Percentiles rank a stretch among this genome's conserved stretches.
These are phyloP conservation scores for Tubosaeta sp. DNA, from an alignment of 768 basidiomycete genomes.

Conservation along the genomic window DNA sequence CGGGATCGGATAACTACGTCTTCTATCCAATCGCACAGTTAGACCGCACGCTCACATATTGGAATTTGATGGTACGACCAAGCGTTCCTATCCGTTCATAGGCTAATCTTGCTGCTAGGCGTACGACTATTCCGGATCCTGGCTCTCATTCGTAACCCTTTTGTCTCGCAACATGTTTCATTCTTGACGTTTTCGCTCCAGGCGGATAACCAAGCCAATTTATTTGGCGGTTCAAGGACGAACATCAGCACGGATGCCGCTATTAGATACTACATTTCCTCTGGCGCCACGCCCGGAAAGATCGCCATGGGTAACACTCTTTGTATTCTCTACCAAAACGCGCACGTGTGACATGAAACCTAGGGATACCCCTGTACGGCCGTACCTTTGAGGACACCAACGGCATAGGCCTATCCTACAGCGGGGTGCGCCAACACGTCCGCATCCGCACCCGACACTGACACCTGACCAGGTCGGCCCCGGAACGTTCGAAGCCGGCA, in stretches of 20 bases:
- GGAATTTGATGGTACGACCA: constrained; percentile 71
- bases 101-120: constrained; percentile 37
- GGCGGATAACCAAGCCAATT: constrained; percentile 58
- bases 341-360: neutral
- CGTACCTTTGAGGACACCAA: constrained; percentile 69
- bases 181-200: constrained; percentile 9
- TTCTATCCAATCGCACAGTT: constrained; percentile 59
- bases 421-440: constrained; percentile 42
- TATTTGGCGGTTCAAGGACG: constrained; percentile 63
- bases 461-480: constrained; percentile 52
- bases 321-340: neutral
- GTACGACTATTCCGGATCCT: constrained; percentile 76
- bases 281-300: constrained; percentile 63
- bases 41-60: constrained; percentile 63
- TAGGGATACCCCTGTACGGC: constrained; percentile 76
- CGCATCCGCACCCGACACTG: neutral
- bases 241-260: constrained; percentile 66
- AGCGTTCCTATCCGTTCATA: neutral
- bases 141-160: constrained; percentile 55
- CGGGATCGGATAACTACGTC: constrained; percentile 56
- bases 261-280: constrained; percentile 52
- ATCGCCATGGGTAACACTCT: constrained; percentile 53
- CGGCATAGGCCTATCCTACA: constrained; percentile 65
- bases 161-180: constrained; percentile 9
- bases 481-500: constrained; percentile 37